A percentile compares a stretch with the other conserved stretches of the same genome.
These are phyloP conservation scores for Lablab purpureus DNA, from an alignment of 306 rosid species.

Conservation along the genomic window DNA sequence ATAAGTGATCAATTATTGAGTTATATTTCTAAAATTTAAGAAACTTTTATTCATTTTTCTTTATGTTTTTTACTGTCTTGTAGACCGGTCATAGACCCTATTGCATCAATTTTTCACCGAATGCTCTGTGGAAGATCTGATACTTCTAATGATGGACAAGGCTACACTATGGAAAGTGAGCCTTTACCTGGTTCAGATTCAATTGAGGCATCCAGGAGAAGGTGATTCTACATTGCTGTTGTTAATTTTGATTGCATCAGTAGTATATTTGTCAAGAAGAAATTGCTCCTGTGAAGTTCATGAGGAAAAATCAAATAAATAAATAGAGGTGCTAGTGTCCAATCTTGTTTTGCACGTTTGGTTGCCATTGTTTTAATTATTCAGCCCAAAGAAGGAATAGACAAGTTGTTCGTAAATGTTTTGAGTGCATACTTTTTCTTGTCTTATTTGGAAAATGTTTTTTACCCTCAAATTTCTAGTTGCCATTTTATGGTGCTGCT, in stretches of 20 bases:
- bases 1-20: neutral
- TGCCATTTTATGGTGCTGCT: neutral
- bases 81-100: conserved; percentile 82
- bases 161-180: conserved; percentile 57
- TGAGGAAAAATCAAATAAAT: conserved; percentile 2
- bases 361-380: too few relatives aligned
- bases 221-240: conserved; percentile 49
- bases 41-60: neutral
- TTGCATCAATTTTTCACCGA: conserved; percentile 78
- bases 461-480: conserved; percentile 2
- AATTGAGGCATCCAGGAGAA: conserved; percentile 82
- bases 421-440: neutral
- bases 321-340: neutral
- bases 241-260: neutral
- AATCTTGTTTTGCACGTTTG: neutral
- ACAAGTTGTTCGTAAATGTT: neutral
- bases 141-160: conserved; percentile 58
- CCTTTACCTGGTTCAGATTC: conserved; percentile 89
- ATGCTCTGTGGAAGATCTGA: conserved; percentile 82
- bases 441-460: neutral
- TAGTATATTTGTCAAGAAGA: conserved; percentile 5
- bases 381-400: too few relatives aligned
- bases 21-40: conserved; percentile 30
- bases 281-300: neutral
- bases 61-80: conserved; percentile 28